Conservation (phyloP, 1,139 yeast genomes). For the Protomyces pachydermus region DNA sequence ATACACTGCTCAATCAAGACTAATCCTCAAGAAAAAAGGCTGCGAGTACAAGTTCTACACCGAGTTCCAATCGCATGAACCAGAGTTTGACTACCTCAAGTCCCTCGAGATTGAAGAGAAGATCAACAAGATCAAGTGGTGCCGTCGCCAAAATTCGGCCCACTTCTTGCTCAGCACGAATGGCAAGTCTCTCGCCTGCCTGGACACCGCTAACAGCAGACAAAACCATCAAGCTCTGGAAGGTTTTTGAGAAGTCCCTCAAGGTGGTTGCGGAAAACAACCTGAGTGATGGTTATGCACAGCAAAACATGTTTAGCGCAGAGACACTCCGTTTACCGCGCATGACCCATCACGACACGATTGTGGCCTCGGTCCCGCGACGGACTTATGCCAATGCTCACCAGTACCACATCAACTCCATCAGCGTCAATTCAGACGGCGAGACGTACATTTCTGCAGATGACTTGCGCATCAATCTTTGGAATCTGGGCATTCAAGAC, state of each 20-base stretch:
- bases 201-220: conserved; percentile 43
- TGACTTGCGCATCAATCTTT: conserved; percentile 88
- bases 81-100: conserved; percentile 94
- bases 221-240: conserved; percentile 97
- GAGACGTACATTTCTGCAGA: conserved; percentile 93
- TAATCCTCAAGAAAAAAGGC: conserved; percentile 50
- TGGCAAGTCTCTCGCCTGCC: conserved; percentile 31
- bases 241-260: conserved; percentile 84
- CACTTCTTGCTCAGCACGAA: conserved; percentile 86
- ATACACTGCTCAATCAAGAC: not conserved
- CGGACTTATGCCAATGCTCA: conserved; percentile 92
- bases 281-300: conserved; percentile 47
- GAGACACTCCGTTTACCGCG: conserved; percentile 66
- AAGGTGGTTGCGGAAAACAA: conserved; percentile 90
- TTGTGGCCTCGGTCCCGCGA: conserved; percentile 92
- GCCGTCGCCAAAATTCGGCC: conserved; percentile 78
- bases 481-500: conserved; percentile 93
- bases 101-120: conserved; percentile 96
- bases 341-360: conserved; percentile 84
- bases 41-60: conserved; percentile 95
- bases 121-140: conserved; percentile 96
- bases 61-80: conserved; percentile 97
- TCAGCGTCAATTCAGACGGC: conserved; percentile 89
- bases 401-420: conserved; percentile 95
- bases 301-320: conserved; percentile 31